Conservation (phyloP, 768 basidiomycete genomes). For the Pleurotus eryngii region DNA sequence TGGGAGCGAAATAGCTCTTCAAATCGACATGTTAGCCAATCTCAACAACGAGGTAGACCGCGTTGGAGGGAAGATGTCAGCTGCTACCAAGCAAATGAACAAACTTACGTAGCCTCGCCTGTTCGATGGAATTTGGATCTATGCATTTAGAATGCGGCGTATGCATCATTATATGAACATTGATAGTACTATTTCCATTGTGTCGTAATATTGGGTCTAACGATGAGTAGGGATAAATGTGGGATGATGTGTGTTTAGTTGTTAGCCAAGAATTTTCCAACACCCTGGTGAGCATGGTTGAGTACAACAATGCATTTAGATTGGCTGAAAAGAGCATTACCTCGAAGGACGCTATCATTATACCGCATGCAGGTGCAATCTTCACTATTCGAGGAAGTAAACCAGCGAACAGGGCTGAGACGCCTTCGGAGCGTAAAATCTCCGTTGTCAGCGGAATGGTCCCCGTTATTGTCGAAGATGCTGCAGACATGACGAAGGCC, state of each 20-base stretch:
- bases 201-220: not conserved
- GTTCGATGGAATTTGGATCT: slow-evolving; percentile 8
- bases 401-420: slow-evolving; percentile 77
- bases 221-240: slow-evolving; percentile 14
- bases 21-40: slow-evolving; percentile 85
- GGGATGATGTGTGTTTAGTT: slow-evolving; percentile 22
- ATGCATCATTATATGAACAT: slow-evolving; percentile 10
- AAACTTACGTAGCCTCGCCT: slow-evolving; percentile 50
- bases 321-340: slow-evolving; percentile 28
- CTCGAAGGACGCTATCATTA: slow-evolving; percentile 98
- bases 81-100: slow-evolving; percentile 80
- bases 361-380: slow-evolving; percentile 95
- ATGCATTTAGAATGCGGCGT: slow-evolving; percentile 9
- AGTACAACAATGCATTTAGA: slow-evolving; percentile 7
- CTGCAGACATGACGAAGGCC: slow-evolving; percentile 66
- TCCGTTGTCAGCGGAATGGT: slow-evolving; percentile 64
- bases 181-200: slow-evolving; percentile 1
- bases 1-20: slow-evolving; percentile 71
- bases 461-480: slow-evolving; percentile 37
- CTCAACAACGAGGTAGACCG: slow-evolving; percentile 73
- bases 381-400: slow-evolving; percentile 86
- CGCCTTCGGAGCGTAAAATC: slow-evolving; percentile 78
- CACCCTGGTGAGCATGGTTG: slow-evolving; percentile 38
- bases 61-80: slow-evolving; percentile 74
- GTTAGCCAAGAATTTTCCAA: slow-evolving; percentile 51